Evolutionary conservation across 2,329 filamentous ascomycete species (phyloP), one percentile per base, ranked within the genome.

Genomic region (Monosporascus ibericus): DNA sequence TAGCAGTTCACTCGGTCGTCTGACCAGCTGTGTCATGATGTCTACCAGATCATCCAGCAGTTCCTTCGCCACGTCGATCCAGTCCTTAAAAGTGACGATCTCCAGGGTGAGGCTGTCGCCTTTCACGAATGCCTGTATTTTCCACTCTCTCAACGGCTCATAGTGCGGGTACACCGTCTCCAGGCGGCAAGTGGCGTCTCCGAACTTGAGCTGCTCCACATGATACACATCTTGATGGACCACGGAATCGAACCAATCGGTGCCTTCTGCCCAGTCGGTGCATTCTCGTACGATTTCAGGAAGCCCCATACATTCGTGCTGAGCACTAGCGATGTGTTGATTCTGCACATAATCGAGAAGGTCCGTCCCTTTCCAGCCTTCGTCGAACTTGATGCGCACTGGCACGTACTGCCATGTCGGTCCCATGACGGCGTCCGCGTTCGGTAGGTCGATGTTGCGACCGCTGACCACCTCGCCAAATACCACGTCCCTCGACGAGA

Each of bases 401-500:
- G 85, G 85, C 1, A 85, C 75, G 61, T 86, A 84, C 59, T 87
- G 84, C 75, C 84, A 84, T 55, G 82, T 85, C 0, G 85, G 85
- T 0, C 85, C 85, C 46, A 81, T 75, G 47, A 86, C 80, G 50
- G 71, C 71, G 54, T 84, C 80, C 20, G 78, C 76, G 40, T 74
- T 73, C 17, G 76, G 70, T 1, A 84, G 71, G 52, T 78, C 79
- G 18, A 80, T 76, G 62, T 82, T 84, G 47, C 85, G 78, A 0
- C 85, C 85, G 53, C 77, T 84, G 42, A 85, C 82, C 1, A 87
- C 84, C 58, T 85, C 80, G 27, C 84, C 84, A 56, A 87, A 87
- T 8, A 82, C 75, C 38, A 87, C 79, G 60, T 87, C 84, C 2
- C 71, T 71, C 17, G 71, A 65, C 1, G 65, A 64, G 0, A 80